Conservation (phyloP, 176 grass and related monocot genomes). For the Puccinellia tenuiflora region DNA sequence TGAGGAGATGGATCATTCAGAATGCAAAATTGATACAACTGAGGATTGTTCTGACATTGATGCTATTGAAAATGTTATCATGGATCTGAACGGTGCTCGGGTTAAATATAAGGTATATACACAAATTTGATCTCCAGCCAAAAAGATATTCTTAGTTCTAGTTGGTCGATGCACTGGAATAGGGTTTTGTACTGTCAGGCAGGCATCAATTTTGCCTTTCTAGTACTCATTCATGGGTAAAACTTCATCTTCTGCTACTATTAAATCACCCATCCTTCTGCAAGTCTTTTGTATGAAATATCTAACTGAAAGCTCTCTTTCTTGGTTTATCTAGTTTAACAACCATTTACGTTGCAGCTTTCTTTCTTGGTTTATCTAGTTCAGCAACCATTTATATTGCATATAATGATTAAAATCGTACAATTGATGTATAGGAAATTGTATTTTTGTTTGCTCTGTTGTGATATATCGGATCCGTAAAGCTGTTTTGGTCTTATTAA, state of each 20-base stretch:
- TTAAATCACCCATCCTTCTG: neutral
- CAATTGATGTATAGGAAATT: neutral
- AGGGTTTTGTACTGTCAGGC: neutral
- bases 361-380: neutral
- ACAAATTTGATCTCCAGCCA: conserved; percentile 16
- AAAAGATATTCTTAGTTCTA: neutral
- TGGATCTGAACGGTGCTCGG: conserved; percentile 46
- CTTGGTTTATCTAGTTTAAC: neutral
- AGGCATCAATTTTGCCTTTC: neutral
- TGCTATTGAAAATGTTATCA: conserved; percentile 58
- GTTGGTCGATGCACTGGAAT: neutral
- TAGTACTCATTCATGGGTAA: neutral
- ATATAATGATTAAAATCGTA: neutral
- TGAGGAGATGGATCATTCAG: conserved; percentile 31
- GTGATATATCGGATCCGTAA: neutral
- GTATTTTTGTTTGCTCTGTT: neutral
- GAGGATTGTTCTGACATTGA: conserved; percentile 20
- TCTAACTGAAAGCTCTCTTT: neutral
- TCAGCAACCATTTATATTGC: neutral
- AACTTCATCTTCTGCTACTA: neutral
- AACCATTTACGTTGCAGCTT: neutral
- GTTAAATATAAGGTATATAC: conserved; percentile 72
- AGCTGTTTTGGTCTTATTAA: neutral
- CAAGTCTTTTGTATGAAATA: neutral
- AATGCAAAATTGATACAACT: conserved; percentile 22